Conservation (phyloP, 2,329 filamentous ascomycete genomes). For the Fusarium sp. region DNA sequence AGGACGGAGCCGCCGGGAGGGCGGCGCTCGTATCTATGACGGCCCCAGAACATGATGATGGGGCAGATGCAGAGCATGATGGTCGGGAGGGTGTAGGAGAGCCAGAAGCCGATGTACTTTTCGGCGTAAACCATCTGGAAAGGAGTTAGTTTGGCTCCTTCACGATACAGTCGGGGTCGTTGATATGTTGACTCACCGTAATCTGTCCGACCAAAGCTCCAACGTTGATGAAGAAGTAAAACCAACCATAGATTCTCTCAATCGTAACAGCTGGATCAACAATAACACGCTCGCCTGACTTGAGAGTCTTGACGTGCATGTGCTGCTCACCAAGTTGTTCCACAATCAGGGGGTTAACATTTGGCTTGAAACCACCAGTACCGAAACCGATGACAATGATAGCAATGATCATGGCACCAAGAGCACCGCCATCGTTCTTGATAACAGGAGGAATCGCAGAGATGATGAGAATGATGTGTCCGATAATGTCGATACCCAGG, state of each 20-base stretch:
- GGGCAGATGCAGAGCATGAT: constrained; percentile 73
- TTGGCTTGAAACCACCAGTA: constrained; percentile 81
- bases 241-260: constrained; percentile 74
- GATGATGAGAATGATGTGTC: constrained; percentile 74
- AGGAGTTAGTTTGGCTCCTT: not conserved
- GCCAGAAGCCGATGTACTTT: constrained; percentile 81
- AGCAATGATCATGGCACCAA: constrained; percentile 74
- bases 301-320: constrained; percentile 63
- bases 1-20: constrained; percentile 77
- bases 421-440: constrained; percentile 63
- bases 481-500: constrained; percentile 71
- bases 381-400: constrained; percentile 66
- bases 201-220: constrained; percentile 74
- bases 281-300: constrained; percentile 71
- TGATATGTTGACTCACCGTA: constrained; percentile 51
- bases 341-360: constrained; percentile 75
- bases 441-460: constrained; percentile 75
- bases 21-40: constrained; percentile 67
- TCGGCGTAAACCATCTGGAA: constrained; percentile 73
- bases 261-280: constrained; percentile 73
- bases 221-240: constrained; percentile 79
- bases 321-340: constrained; percentile 72
- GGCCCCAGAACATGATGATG: constrained; percentile 69
- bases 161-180: not conserved
- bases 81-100: constrained; percentile 76